Evolutionary conservation across 1,284 basidiomycete genomes (phyloP), one percentile per base, ranked within the genome.

Genomic region (Cryptococcus maquisensis): DNA sequence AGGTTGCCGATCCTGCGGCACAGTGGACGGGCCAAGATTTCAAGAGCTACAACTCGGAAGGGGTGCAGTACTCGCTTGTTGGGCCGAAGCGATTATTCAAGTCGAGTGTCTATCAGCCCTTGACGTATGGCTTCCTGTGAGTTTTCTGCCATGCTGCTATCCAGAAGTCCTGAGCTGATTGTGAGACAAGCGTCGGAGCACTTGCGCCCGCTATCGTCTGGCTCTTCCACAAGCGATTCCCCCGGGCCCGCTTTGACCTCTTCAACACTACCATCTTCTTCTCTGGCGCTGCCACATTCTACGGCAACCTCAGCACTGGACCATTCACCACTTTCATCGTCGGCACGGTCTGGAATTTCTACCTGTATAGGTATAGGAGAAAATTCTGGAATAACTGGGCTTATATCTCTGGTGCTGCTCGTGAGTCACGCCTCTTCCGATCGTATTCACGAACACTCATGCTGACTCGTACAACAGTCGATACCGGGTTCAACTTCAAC

Each of bases 211-310:
- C 58, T 18, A 50, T 55, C 38, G 47, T 63, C 41, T 63, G 54
- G 53, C 49, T 54, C 3, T 28, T 60, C 38, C 50, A 55, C 48
- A 63, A 60, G 51, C 46, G 47, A 8, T 63, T 59, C 53, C 54
- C 55, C 13, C 50, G 49, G 48, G 43, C 44, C 23, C 28, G 51
- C 13, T 61, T 63, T 37, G 51, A 60, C 35, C 53, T 59, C 3
- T 62, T 54, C 39, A 62, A 62, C 46, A 55, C 55, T 6, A 59
- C 60, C 23, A 62, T 62, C 57, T 62, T 62, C 50, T 60, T 62
- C 45, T 42, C 57, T 15, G 35, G 50, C 15, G 48, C 53, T 9
- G 60, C 57, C 26, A 49, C 45, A 13, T 62, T 62, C 52, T 20
- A 55, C 36, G 60, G 60, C 32, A 57, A 62, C 46, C 43, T 62